Evolutionary conservation across 176 grass and related monocot species (phyloP).

Genomic region (Rhipidocladum racemiflorum): DNA sequence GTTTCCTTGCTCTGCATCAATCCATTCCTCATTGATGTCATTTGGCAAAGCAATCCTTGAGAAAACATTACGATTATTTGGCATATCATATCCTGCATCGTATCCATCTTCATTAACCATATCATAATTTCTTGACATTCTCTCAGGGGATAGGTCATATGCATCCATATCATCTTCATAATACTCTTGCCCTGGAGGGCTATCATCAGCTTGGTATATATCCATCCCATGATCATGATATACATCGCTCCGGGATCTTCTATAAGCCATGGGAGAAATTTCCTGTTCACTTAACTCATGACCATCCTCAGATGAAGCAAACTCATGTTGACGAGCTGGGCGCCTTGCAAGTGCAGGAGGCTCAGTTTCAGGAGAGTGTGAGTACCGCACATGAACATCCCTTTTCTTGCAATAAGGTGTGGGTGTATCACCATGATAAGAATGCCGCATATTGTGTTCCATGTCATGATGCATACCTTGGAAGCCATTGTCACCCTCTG

Average conservation of each 20-base stretch:
- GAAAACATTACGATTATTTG: slow-evolving; percentile 46
- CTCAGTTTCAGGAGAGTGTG: slow-evolving; percentile 29
- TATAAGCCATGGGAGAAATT: slow-evolving; percentile 37
- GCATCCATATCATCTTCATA: slow-evolving; percentile 34
- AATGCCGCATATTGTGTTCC: not conserved
- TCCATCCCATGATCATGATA: slow-evolving; percentile 37
- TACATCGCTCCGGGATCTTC: slow-evolving; percentile 35
- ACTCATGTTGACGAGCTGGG: slow-evolving; percentile 12
- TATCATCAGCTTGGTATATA: slow-evolving; percentile 28
- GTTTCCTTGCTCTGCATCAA: slow-evolving; percentile 16
- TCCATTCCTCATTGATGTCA: slow-evolving; percentile 32
- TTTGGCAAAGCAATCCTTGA: slow-evolving; percentile 53
- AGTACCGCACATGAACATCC: slow-evolving; percentile 20
- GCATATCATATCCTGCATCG: slow-evolving; percentile 37
- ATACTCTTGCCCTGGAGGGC: slow-evolving; percentile 17
- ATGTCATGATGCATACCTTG: slow-evolving; percentile 23
- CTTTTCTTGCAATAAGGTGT: slow-evolving; percentile 25
- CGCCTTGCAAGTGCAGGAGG: slow-evolving; percentile 21
- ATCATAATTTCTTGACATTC: slow-evolving; percentile 25
- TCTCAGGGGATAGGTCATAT: slow-evolving; percentile 40
- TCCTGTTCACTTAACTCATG: slow-evolving; percentile 39
- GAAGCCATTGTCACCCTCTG: slow-evolving; percentile 28
- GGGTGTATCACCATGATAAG: slow-evolving; percentile 26
- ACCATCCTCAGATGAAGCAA: slow-evolving; percentile 31
- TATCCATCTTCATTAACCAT: slow-evolving; percentile 38